phyloP scores from a whole-genome alignment of 768 basidiomycete genomes.

The Hygrocybe punicea region DNA sequence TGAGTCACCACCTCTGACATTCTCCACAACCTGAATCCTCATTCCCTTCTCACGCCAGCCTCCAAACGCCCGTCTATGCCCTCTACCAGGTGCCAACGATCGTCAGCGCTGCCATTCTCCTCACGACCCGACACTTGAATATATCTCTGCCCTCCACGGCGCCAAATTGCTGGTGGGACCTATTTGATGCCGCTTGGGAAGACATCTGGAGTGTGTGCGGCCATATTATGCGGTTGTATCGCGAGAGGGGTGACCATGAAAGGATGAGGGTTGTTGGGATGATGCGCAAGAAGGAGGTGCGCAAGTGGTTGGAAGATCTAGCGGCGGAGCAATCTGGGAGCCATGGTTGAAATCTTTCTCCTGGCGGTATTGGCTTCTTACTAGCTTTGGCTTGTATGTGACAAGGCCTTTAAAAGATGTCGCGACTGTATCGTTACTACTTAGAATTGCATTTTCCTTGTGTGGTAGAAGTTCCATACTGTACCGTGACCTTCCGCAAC shows the following conservation, averaged over 20 bases:
- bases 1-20: conserved; percentile 40
- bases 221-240: conserved; percentile 79
- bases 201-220: conserved; percentile 85
- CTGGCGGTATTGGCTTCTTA: neutral
- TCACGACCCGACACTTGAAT: conserved; percentile 66
- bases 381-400: neutral
- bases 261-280: conserved; percentile 48
- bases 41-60: conserved; percentile 47
- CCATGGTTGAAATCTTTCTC: neutral
- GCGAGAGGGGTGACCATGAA: conserved; percentile 49
- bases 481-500: too few species aligned
- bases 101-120: conserved; percentile 84
- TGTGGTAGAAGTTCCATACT: too few species aligned
- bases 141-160: conserved; percentile 71
- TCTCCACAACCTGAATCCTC: neutral
- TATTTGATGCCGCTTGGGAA: conserved; percentile 90
- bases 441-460: too few species aligned
- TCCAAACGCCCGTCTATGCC: conserved; percentile 92
- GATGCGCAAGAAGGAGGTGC: conserved; percentile 74
- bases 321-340: neutral
- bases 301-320: conserved; percentile 73
- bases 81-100: conserved; percentile 87
- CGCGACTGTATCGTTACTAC: too few species aligned
- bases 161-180: conserved; percentile 84
- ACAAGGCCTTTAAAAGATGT: neutral